These are phyloP conservation scores for Saccharomyces cerevisiae DNA, from an alignment of 805 yeast species.

Conservation along the genomic window DNA sequence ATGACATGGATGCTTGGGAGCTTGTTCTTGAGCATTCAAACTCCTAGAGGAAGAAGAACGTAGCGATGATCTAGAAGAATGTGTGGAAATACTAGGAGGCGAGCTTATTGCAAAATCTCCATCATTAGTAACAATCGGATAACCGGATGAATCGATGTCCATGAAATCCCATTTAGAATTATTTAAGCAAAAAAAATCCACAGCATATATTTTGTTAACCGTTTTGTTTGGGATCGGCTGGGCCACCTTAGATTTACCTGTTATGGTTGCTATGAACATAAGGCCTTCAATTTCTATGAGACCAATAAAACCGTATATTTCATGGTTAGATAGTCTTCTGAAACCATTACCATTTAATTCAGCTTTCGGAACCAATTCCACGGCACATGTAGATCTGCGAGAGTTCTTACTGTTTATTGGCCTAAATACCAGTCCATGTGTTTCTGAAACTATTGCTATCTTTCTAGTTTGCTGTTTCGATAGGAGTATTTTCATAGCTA, in stretches of 20 bases:
- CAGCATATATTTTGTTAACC: conserved; percentile 68
- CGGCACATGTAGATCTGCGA: conserved; percentile 34
- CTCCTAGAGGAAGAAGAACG: conserved; percentile 30
- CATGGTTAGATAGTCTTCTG: conserved; percentile 37
- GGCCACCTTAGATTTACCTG: conserved; percentile 72
- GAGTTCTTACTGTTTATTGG: conserved; percentile 26
- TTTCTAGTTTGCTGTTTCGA: conserved; percentile 15
- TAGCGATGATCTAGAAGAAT: conserved; percentile 16
- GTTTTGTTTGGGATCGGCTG: conserved; percentile 71
- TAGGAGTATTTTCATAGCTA: conserved; percentile 19
- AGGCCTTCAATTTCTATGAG: conserved; percentile 60
- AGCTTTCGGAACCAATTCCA: conserved; percentile 38
- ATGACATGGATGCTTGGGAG: conserved; percentile 72
- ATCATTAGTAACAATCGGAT: conserved; percentile 37
- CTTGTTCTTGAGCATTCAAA: conserved; percentile 9
- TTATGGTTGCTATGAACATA: conserved; percentile 69
- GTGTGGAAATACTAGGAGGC: conserved; percentile 1
- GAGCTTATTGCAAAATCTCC: not conserved
- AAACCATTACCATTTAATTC: conserved; percentile 33
- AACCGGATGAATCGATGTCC: conserved; percentile 61
- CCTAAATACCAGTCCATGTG: conserved; percentile 38
- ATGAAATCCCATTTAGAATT: conserved; percentile 71
- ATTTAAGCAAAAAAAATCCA: conserved; percentile 76
- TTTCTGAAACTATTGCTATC: conserved; percentile 13
- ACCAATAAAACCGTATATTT: conserved; percentile 71